Percentiles rank a stretch among this genome's conserved stretches.
These are phyloP conservation scores for Aspergillus pseudoglaucus DNA, from an alignment of 2,329 filamentous ascomycete species.

Conservation along the genomic window DNA sequence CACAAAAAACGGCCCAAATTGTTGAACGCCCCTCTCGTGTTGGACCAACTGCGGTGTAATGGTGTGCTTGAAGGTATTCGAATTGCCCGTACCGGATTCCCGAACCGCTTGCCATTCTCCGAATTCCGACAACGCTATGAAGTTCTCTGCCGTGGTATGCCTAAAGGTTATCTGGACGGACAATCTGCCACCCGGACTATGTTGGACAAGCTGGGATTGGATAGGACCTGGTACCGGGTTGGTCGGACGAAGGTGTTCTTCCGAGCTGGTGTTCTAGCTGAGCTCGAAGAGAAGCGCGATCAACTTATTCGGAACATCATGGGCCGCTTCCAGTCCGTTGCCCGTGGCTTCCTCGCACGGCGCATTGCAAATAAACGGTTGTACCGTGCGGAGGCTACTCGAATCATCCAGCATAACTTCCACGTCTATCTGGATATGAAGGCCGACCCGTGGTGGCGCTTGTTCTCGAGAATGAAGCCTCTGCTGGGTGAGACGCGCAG, in stretches of 20 bases:
- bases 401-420: constrained; percentile 93
- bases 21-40: constrained; percentile 82
- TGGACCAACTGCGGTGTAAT: constrained; percentile 96
- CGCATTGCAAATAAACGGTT: constrained; percentile 86
- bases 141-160: constrained; percentile 81
- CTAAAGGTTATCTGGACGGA: constrained; percentile 84
- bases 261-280: constrained; percentile 87
- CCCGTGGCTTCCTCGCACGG: constrained; percentile 81
- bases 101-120: constrained; percentile 82
- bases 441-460: constrained; percentile 93
- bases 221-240: constrained; percentile 81
- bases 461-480: constrained; percentile 92
- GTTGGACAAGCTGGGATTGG: constrained; percentile 79
- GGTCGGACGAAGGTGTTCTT: constrained; percentile 98
- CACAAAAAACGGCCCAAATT: constrained; percentile 96
- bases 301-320: constrained; percentile 90
- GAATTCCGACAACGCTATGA: constrained; percentile 96
- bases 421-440: constrained; percentile 84
- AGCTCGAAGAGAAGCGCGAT: constrained; percentile 93
- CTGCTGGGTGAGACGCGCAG: constrained; percentile 86
- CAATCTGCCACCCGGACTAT: constrained; percentile 80
- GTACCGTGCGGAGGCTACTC: constrained; percentile 88
- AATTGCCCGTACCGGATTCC: constrained; percentile 94
- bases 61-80: constrained; percentile 98
- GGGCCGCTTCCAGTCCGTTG: constrained; percentile 83